Evolutionary conservation across 768 basidiomycete genomes (phyloP).

Genomic region (Xerocomellus amylosporus): DNA sequence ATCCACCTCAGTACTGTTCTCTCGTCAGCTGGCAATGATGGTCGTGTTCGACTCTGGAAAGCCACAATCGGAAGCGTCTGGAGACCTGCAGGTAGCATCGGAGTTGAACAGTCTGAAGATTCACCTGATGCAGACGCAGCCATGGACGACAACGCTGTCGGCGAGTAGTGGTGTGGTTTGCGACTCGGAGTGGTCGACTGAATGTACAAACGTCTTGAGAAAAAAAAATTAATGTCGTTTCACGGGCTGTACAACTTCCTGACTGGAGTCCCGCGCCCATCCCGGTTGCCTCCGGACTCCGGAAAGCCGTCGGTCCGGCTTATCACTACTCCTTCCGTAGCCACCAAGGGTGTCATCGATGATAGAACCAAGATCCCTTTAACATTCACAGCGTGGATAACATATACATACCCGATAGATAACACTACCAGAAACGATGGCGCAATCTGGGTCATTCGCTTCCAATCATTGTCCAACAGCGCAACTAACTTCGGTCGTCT

Average conservation of each 20-base stretch:
- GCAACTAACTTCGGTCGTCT: conserved; percentile 28
- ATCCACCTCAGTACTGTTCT: conserved; percentile 63
- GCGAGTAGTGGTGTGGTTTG: conserved; percentile 27
- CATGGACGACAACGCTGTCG: conserved; percentile 42
- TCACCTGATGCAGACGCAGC: conserved; percentile 40
- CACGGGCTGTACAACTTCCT: too few relatives aligned
- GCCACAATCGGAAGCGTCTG: conserved; percentile 80
- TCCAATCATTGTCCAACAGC: conserved; percentile 1
- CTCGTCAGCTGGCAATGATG: conserved; percentile 80
- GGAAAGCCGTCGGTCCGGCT: conserved; percentile 3
- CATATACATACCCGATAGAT: neutral
- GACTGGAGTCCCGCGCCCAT: too few relatives aligned
- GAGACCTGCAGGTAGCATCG: conserved; percentile 78
- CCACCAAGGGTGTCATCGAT: neutral
- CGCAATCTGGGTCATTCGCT: conserved; percentile 26
- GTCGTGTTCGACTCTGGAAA: conserved; percentile 82
- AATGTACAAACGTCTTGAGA: neutral
- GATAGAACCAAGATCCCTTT: neutral
- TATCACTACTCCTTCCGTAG: neutral
- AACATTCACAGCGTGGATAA: neutral
- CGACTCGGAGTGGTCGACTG: neutral
- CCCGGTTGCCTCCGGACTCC: neutral
- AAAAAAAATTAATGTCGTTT: neutral
- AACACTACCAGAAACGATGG: conserved; percentile 16
- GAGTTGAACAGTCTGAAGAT: conserved; percentile 71